phyloP scores from a whole-genome alignment of 2,329 filamentous ascomycete species.

The Torrubiella hemipterigena region DNA sequence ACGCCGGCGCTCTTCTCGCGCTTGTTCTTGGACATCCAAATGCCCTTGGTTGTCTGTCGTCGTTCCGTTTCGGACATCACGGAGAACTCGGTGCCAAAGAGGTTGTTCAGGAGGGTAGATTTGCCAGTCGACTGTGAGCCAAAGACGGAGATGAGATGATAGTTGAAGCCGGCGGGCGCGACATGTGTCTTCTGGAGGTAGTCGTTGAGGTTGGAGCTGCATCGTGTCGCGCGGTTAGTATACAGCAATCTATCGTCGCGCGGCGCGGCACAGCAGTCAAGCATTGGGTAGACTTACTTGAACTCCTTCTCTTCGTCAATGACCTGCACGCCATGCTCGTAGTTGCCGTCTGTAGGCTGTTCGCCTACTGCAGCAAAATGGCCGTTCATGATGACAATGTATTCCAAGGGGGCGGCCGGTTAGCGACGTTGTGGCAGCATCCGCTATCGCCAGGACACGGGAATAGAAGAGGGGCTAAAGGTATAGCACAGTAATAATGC shows the following conservation, averaged over 20 bases:
- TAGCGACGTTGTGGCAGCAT: too few species aligned
- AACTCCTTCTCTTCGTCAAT: constrained; percentile 80
- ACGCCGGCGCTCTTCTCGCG: constrained; percentile 34
- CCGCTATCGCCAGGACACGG: too few species aligned
- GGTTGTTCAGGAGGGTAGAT: constrained; percentile 88
- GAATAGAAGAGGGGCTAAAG: too few species aligned
- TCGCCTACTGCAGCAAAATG: constrained; percentile 68
- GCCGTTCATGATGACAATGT: constrained; percentile 68
- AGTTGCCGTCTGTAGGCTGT: constrained; percentile 51
- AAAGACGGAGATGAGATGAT: constrained; percentile 97
- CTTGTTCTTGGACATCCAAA: constrained; percentile 99
- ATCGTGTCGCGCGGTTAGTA: too few species aligned
- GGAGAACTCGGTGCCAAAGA: constrained; percentile 92
- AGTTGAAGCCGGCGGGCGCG: constrained; percentile 89
- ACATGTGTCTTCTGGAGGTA: constrained; percentile 75
- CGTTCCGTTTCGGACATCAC: constrained; percentile 95
- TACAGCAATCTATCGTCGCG: too few species aligned
- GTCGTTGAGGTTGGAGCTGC: constrained; percentile 63
- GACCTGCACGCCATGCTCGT: constrained; percentile 92
- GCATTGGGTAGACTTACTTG: constrained; percentile 71
- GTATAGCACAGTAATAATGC: too few species aligned
- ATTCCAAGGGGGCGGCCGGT: too few species aligned
- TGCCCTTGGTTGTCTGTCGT: constrained; percentile 95
- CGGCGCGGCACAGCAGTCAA: too few species aligned
- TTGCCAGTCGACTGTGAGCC: constrained; percentile 98